Base-by-base conservation (phyloP, 2,329 filamentous ascomycete genomes). In the Aspergillus luchuensis region DNA sequence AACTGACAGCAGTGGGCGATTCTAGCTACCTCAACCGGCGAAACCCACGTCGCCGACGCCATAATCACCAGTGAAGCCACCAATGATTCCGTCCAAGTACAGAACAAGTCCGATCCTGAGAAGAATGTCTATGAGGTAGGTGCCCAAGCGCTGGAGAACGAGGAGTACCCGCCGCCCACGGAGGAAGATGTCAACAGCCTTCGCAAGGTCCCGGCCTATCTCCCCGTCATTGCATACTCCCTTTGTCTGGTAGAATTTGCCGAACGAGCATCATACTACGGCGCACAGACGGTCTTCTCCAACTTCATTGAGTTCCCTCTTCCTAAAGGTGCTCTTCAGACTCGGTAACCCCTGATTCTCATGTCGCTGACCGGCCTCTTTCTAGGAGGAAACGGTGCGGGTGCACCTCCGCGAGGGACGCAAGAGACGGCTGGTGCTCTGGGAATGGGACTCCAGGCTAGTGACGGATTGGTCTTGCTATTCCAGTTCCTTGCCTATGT, bases 251-350 rank as follows among this genome's bases (percentile, higher is more conserved):
- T 87, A 43, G 86, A 88, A 64, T 84, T 87, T 61, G 84, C 83
- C 57, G 86, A 88, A 69, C 78, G 86, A 57, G 85, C 85, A 2
- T 87, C 84, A 0, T 88, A 84, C 76, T 87, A 86, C 67, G 85
- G 85, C 62, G 78, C 81, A 5, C 79, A 82, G 62, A 81, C 81
- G 0, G 74, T 84, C 7, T 86, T 87, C 70, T 79, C 79, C 63
- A 89, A 89, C 70, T 89, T 83, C 66, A 82, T 89, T 68, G 84
- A 89, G 66, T 83, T 84, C 8, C 82, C 84, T 3, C 70, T 90
- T 4, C 87, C 87, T 1, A 63, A 71, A 2, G 81, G 79, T 71
- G 60, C 28, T 49, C 23, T 21, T 15, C 87, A 8, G 84, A 84
- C 4, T 55, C 67, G 2, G 1, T 11, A 3, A 21, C 11, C 5